phyloP scores from a whole-genome alignment of 2,329 filamentous ascomycete species.

The Colletotrichum lindemuthianum region DNA sequence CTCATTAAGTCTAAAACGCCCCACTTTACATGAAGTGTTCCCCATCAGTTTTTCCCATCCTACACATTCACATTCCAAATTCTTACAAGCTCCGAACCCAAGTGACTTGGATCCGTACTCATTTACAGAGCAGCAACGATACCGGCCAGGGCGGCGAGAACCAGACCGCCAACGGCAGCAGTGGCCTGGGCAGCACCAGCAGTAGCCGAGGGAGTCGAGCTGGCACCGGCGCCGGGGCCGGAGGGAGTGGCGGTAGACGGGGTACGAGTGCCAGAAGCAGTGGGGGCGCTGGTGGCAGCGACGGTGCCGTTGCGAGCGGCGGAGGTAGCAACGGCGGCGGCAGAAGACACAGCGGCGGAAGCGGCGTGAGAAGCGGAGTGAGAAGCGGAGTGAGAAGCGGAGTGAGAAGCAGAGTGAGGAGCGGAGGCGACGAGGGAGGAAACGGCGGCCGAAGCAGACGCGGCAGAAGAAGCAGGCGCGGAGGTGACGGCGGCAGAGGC shows the following conservation, averaged over 20 bases:
- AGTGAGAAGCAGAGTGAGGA: not conserved
- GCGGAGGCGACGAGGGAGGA: constrained; percentile 4
- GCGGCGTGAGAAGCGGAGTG: constrained; percentile 30
- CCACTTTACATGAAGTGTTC: not conserved
- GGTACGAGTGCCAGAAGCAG: constrained; percentile 8
- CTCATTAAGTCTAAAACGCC: constrained; percentile 20
- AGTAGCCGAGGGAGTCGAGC: constrained; percentile 7
- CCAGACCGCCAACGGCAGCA: constrained; percentile 21
- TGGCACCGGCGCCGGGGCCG: constrained; percentile 18
- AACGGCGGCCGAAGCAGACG: constrained; percentile 33
- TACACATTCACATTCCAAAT: not conserved
- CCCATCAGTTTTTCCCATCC: not conserved
- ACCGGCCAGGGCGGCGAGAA: constrained; percentile 27
- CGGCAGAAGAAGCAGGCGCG: constrained; percentile 41
- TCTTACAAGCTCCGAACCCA: not conserved
- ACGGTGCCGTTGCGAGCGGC: constrained; percentile 27
- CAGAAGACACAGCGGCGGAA: constrained; percentile 44
- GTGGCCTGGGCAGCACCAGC: constrained; percentile 20
- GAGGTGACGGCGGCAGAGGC: constrained; percentile 45
- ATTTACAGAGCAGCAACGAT: constrained; percentile 28
- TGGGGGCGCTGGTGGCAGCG: not conserved
- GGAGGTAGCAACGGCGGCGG: constrained; percentile 30
- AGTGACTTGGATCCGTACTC: too few relatives aligned
- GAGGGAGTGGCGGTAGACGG: constrained; percentile 2
- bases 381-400: not conserved